Percentiles rank a stretch among this genome's conserved stretches.
These are phyloP conservation scores for Phaseolus lunatus DNA, from an alignment of 306 rosid species.

Conservation along the genomic window DNA sequence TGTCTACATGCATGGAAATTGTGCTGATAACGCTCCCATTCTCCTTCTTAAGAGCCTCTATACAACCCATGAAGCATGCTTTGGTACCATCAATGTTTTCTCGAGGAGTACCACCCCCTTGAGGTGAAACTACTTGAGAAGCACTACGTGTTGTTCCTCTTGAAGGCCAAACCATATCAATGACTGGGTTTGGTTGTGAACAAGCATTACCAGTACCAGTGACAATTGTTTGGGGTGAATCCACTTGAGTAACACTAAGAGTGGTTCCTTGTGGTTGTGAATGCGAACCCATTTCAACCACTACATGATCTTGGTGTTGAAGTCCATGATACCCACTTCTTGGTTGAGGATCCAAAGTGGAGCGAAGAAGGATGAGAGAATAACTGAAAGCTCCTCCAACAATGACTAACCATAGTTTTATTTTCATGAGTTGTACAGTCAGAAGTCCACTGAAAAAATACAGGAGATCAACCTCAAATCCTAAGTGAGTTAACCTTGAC, in stretches of 20 bases:
- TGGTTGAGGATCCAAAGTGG: neutral
- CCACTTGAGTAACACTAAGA: neutral
- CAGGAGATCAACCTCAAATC: constrained; percentile 36
- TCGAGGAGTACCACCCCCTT: neutral
- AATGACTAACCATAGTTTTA: neutral
- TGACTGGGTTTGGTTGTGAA: neutral
- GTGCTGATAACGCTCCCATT: neutral
- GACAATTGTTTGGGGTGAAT: neutral
- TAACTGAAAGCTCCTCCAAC: constrained; percentile 33
- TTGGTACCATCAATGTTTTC: neutral
- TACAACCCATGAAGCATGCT: neutral
- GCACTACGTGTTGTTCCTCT: neutral
- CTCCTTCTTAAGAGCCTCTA: neutral
- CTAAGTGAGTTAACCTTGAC: constrained; percentile 11
- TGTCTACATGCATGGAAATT: neutral
- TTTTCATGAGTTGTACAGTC: constrained; percentile 36
- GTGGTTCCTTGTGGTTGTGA: neutral
- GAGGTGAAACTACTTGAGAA: neutral
- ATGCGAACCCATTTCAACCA: neutral
- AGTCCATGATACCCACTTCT: neutral
- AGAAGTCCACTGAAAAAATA: constrained; percentile 24
- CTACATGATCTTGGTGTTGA: neutral
- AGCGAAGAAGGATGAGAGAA: constrained; percentile 24
- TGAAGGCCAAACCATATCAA: neutral
- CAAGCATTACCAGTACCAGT: neutral